These are phyloP conservation scores for Barnettozyma salicaria DNA, from an alignment of 805 yeast genomes.

Conservation along the genomic window DNA sequence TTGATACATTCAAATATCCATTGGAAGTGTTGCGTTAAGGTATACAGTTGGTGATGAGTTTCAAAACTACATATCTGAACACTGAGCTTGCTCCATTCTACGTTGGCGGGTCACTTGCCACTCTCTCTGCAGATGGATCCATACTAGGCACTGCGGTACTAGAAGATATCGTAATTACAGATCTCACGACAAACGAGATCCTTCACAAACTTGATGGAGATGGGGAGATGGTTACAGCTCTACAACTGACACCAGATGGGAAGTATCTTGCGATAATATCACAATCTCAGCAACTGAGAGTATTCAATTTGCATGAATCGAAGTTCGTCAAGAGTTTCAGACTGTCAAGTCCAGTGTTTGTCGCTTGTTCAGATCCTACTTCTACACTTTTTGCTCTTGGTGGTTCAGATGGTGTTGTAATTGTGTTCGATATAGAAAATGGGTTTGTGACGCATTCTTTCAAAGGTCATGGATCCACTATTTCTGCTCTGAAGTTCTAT, in stretches of 20 bases:
- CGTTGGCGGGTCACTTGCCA: slow-evolving; percentile 75
- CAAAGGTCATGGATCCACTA: slow-evolving; percentile 89
- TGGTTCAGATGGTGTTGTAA: slow-evolving; percentile 87
- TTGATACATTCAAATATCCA: no score
- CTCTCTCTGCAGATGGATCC: slow-evolving; percentile 54
- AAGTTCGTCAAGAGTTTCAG: slow-evolving; percentile 46
- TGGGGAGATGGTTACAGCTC: slow-evolving; percentile 75
- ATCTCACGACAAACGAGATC: slow-evolving; percentile 50
- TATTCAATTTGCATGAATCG: slow-evolving; percentile 39
- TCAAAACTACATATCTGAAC: slow-evolving; percentile 30
- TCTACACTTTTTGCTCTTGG: slow-evolving; percentile 89
- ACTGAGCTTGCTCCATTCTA: slow-evolving; percentile 72
- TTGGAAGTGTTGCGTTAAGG: no score
- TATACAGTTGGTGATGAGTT: slow-evolving; percentile 12
- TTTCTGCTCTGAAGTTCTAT: slow-evolving; percentile 67
- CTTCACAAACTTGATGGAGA: slow-evolving; percentile 70
- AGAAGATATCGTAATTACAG: slow-evolving; percentile 69
- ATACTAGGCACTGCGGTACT: slow-evolving; percentile 73
- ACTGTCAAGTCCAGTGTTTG: slow-evolving; percentile 75
- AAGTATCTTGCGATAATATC: slow-evolving; percentile 63
- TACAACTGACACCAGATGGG: slow-evolving; percentile 76
- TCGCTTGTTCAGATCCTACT: slow-evolving; percentile 70
- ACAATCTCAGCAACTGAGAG: slow-evolving; percentile 74
- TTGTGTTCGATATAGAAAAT: slow-evolving; percentile 88
- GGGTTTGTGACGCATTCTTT: slow-evolving; percentile 84